Evolutionary conservation across 1,284 basidiomycete species (phyloP).

Genomic region (Ustilago trichophora): DNA sequence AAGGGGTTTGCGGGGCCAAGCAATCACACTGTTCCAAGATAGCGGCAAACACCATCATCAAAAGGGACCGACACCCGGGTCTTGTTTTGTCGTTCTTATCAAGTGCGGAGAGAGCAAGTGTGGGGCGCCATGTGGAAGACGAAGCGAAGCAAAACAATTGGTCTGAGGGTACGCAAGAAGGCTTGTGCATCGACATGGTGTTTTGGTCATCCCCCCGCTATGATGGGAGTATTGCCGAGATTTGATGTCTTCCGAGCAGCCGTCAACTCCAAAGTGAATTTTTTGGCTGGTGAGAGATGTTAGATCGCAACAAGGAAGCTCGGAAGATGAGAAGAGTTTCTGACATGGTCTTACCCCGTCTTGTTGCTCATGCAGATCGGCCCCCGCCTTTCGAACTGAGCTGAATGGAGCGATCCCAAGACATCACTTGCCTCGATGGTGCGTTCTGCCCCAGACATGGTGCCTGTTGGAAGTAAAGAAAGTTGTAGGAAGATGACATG

Average conservation of each 20-base stretch:
- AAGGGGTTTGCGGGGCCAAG: slow-evolving; percentile 26
- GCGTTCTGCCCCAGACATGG: too few species aligned
- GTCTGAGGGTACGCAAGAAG: too few species aligned
- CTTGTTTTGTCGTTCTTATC: slow-evolving; percentile 14
- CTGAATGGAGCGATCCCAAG: too few species aligned
- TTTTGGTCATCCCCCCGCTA: too few species aligned
- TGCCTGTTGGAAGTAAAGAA: too few species aligned
- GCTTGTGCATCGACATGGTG: slow-evolving; percentile 10
- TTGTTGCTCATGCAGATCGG: slow-evolving; percentile 1
- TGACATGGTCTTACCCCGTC: too few species aligned
- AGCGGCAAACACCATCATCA: slow-evolving; percentile 5
- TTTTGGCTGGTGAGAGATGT: slow-evolving; percentile 14
- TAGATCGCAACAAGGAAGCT: slow-evolving; percentile 23
- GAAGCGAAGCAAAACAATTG: slow-evolving; percentile 1
- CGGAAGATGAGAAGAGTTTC: slow-evolving; percentile 5
- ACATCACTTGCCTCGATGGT: too few species aligned
- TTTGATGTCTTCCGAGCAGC: slow-evolving; percentile 31
- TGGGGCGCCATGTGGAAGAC: slow-evolving; percentile 39
- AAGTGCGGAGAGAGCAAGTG: slow-evolving; percentile 14
- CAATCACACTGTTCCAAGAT: slow-evolving; percentile 35
- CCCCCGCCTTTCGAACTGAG: background rate
- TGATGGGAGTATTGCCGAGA: too few species aligned
- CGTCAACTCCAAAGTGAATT: slow-evolving; percentile 3
- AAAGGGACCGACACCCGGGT: slow-evolving; percentile 18
- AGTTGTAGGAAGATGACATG: too few species aligned